Evolutionary conservation across 306 rosid species (phyloP).

Genomic region (Cicer yamashitae): DNA sequence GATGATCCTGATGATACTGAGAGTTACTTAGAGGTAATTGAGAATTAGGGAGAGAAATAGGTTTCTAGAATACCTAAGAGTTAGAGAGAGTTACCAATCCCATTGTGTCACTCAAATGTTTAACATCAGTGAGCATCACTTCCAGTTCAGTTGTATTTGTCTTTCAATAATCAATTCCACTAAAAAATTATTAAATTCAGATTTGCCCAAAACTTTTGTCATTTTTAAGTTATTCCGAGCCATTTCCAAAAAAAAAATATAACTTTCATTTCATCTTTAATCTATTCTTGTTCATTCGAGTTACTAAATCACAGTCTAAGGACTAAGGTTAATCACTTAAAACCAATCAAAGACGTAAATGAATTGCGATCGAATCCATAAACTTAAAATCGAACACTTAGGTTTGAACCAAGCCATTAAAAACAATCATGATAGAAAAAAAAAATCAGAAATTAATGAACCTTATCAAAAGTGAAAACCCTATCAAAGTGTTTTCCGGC

Average conservation of each 20-base stretch:
- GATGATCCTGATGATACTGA: no score
- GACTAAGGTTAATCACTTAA: neutral
- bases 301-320: neutral
- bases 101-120: neutral
- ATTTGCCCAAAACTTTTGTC: neutral
- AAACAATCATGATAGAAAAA: no score
- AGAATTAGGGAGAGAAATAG: neutral
- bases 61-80: neutral
- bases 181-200: neutral
- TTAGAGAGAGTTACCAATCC: neutral
- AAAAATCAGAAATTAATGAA: constrained; percentile 17
- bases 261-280: neutral
- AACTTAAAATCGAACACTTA: neutral
- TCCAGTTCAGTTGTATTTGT: neutral
- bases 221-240: neutral
- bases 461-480: constrained; percentile 95
- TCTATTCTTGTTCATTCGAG: neutral
- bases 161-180: neutral
- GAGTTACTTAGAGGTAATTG: neutral
- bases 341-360: neutral
- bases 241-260: no score
- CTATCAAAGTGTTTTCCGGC: constrained; percentile 89
- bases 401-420: neutral
- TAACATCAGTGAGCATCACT: neutral
- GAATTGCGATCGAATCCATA: neutral